Evolutionary conservation across 2,329 filamentous ascomycete species (phyloP).

Genomic region (Dactylellina drechsleri): DNA sequence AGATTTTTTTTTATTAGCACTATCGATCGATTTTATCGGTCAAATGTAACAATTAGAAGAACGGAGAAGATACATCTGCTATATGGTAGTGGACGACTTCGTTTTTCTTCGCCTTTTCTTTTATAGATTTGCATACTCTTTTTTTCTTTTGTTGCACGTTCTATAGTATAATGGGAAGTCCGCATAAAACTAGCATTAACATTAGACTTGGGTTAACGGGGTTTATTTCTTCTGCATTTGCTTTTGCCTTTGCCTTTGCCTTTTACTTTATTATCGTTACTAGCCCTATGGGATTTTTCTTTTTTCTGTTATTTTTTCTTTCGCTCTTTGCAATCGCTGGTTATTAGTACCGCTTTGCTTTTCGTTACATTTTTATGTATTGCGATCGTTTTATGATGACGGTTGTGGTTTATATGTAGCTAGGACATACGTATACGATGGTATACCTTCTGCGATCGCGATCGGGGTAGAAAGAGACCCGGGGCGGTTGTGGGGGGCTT

Average conservation of each 20-base stretch:
- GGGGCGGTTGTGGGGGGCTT: not conserved
- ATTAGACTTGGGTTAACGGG: conserved; percentile 52
- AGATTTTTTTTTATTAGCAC: conserved; percentile 3
- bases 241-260: not conserved
- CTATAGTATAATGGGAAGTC: conserved; percentile 49
- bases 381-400: conserved; percentile 9
- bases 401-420: not conserved
- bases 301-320: not conserved
- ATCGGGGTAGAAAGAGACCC: not conserved
- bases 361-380: conserved; percentile 13
- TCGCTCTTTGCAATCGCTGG: not conserved
- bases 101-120: conserved; percentile 19
- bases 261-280: conserved; percentile 24
- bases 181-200: conserved; percentile 49
- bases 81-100: not conserved
- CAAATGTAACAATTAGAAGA: conserved; percentile 6
- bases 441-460: no score
- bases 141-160: not conserved
- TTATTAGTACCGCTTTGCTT: not conserved
- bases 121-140: not conserved
- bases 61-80: conserved; percentile 13
- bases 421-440: not conserved
- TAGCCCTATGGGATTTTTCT: not conserved
- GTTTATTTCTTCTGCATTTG: conserved; percentile 41
- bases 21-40: not conserved